These are phyloP conservation scores for Suillus bovinus DNA, from an alignment of 768 basidiomycete species.

Conservation along the genomic window DNA sequence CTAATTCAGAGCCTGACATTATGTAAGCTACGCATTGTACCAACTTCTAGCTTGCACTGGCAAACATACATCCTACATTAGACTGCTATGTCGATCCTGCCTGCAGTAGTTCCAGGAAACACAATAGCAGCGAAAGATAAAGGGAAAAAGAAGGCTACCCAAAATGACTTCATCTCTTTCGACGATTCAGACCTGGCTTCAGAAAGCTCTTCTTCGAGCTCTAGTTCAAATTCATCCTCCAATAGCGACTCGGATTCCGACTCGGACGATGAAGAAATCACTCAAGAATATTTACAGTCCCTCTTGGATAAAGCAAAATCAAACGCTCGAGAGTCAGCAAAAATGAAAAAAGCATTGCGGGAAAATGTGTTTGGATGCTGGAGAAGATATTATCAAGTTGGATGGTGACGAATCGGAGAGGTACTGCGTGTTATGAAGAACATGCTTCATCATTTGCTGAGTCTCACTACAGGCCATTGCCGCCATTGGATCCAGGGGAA, in stretches of 20 bases:
- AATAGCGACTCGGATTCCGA: conserved; percentile 36
- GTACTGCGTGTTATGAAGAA: conserved; percentile 29
- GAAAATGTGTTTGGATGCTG: conserved; percentile 37
- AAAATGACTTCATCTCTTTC: conserved; percentile 7
- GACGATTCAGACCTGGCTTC: conserved; percentile 7
- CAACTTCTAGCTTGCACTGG: neutral
- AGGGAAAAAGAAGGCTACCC: conserved; percentile 7
- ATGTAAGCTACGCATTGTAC: neutral
- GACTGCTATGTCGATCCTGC: neutral
- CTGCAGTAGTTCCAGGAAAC: neutral
- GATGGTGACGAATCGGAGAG: conserved; percentile 36
- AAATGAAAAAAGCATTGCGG: conserved; percentile 24
- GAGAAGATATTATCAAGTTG: conserved; percentile 56
- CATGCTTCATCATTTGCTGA: conserved; percentile 9
- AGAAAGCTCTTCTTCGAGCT: conserved; percentile 9
- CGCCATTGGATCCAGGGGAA: conserved; percentile 62
- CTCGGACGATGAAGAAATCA: conserved; percentile 48
- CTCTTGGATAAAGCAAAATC: conserved; percentile 62
- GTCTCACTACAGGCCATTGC: conserved; percentile 48
- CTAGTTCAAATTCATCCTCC: conserved; percentile 38
- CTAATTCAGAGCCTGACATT: neutral
- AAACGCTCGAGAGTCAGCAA: conserved; percentile 42
- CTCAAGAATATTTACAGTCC: conserved; percentile 60
- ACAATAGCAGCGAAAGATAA: conserved; percentile 3
- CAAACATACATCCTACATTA: neutral